Base-by-base conservation (phyloP, 495 filamentous ascomycete species). In the Daldinia loculata region DNA sequence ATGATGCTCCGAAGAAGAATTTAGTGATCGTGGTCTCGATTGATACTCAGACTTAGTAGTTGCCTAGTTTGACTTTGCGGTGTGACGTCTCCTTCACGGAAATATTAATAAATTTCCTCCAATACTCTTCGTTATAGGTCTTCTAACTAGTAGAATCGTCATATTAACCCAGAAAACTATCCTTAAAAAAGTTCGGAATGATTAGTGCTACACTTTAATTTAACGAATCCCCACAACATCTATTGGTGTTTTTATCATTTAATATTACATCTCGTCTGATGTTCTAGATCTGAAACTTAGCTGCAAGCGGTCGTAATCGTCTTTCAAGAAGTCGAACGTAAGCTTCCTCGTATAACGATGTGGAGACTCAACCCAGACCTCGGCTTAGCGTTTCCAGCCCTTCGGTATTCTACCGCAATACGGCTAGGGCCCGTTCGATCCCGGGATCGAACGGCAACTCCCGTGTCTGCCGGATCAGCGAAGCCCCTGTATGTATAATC, bases 331-430 rank as follows among this genome's bases (percentile, higher is more conserved):
- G 50, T 30, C 4, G 8, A 52, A 52, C 5, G 15, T n/a, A 52
- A 29, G 50, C 50, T n/a, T 53, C 30, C 26, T 17, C 15, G 50
- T 63, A 51, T 53, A n/a, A 32, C 32, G 5, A 55, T 53, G 66
- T 63, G 66, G 66, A 26, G 66, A 63, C 27, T 41, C 26, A 32
- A 19, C 30, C 41, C 4, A 24, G 19, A 29, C 41, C 59, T 34
- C 41, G 8, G 59, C 32, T 39, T 70, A 70, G 67, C 61, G 67
- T 65, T 17, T 61, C 67, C 30, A n/a, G 22, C 27, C 17, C 12
- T 12, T 64, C 55, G 67, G 66, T 52, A 62, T 39, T 22, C 15
- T 39, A 59, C 59, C 59, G 36, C 26, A 52, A 65, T 24, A 36
- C 55, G 39, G 36, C 56, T 39, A 24, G 24, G 26, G 30, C 29